Evolutionary conservation across 148 eudicot genomes (phyloP).

Genomic region (Chenopodium berlandieri): DNA sequence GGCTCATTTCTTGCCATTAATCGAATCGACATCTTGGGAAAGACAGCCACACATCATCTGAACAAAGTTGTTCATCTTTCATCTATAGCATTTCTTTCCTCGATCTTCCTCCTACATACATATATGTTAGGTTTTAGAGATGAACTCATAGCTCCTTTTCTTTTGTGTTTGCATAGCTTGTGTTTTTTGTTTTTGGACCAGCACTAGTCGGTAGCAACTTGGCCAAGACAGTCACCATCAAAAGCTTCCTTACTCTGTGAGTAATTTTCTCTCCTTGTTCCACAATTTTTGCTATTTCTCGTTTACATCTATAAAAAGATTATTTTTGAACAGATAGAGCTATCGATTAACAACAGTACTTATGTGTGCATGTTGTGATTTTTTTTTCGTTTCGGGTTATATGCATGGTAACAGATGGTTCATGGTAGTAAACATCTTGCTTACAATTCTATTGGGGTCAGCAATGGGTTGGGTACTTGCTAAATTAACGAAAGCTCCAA

Average conservation of each 20-base stretch:
- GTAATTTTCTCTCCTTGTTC: not conserved
- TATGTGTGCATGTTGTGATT: not conserved
- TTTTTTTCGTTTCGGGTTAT: not conserved
- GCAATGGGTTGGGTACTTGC: slow-evolving; percentile 45
- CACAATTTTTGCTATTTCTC: not conserved
- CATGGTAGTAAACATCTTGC: slow-evolving; percentile 46
- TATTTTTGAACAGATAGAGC: too few relatives aligned
- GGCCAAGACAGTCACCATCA: slow-evolving; percentile 40
- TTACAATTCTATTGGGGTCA: slow-evolving; percentile 41
- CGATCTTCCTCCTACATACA: not conserved
- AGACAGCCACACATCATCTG: slow-evolving; percentile 31
- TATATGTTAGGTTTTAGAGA: not conserved
- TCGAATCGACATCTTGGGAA: slow-evolving; percentile 38
- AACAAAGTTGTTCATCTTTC: slow-evolving; percentile 31
- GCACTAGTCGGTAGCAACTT: slow-evolving; percentile 41
- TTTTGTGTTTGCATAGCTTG: slow-evolving; percentile 23
- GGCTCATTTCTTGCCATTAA: slow-evolving; percentile 45
- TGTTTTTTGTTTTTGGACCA: slow-evolving; percentile 43
- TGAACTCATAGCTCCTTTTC: not conserved
- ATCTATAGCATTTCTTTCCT: too few relatives aligned
- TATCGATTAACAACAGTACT: not conserved
- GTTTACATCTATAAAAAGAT: too few relatives aligned
- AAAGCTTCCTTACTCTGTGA: slow-evolving; percentile 38
- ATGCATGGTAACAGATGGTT: slow-evolving; percentile 40
- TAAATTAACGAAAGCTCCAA: slow-evolving; percentile 37